These are phyloP conservation scores for Trypanosoma theileri DNA, from an alignment of 208 protist species.

Conservation along the genomic window DNA sequence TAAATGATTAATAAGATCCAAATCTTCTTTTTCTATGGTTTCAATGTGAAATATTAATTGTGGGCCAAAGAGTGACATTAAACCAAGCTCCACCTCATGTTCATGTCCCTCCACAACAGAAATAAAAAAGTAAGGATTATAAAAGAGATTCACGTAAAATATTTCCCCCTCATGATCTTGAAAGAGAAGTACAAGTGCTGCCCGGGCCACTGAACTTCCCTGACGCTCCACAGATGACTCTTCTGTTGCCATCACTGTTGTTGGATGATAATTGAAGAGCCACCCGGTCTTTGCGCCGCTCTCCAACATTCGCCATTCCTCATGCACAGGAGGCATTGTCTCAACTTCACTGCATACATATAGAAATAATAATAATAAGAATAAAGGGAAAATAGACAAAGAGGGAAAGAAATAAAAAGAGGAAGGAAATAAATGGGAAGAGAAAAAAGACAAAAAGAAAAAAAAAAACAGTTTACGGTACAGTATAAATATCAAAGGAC, in stretches of 20 bases:
- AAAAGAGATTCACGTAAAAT: conserved; percentile 74
- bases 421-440: neutral
- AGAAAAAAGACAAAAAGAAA: too few species aligned
- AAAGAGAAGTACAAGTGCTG: conserved; percentile 78
- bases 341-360: conserved; percentile 4
- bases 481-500: too few species aligned
- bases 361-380: conserved; percentile 10
- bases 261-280: conserved; percentile 91
- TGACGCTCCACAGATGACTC: conserved; percentile 32
- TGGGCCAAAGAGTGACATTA: conserved; percentile 90
- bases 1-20: conserved; percentile 97
- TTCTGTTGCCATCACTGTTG: conserved; percentile 33
- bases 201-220: conserved; percentile 19
- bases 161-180: conserved; percentile 80
- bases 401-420: neutral
- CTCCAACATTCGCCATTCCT: conserved; percentile 45
- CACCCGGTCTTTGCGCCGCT: conserved; percentile 78
- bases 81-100: conserved; percentile 93
- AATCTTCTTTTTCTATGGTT: conserved; percentile 93
- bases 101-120: conserved; percentile 79
- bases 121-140: conserved; percentile 82
- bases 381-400: conserved; percentile 6
- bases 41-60: conserved; percentile 83
- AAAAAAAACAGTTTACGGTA: too few species aligned
- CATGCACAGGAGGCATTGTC: conserved; percentile 16